phyloP scores from a whole-genome alignment of 352 stramenopile genomes.

The Pythium biforme region DNA sequence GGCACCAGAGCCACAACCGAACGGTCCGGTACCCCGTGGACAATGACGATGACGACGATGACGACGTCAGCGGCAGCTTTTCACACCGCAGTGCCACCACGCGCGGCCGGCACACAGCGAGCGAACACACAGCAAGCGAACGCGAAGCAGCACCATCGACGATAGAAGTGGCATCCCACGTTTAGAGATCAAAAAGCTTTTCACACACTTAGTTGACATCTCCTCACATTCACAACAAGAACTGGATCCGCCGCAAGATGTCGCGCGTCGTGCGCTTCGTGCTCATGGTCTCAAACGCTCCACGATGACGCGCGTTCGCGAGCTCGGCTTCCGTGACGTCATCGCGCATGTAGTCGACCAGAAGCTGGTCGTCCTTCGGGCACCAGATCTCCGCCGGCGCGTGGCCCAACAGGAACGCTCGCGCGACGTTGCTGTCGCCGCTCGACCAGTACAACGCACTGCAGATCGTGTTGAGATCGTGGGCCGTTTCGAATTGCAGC shows the following conservation, averaged over 20 bases:
- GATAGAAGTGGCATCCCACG: conserved; percentile 16
- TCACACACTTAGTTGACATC: background rate
- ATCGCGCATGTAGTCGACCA: conserved; percentile 30
- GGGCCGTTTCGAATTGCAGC: conserved; percentile 25
- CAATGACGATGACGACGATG: conserved; percentile 4
- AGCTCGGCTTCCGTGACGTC: conserved; percentile 25
- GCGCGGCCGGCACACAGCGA: background rate
- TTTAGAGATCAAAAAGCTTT: conserved; percentile 9
- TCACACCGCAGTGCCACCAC: background rate
- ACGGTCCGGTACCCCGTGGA: background rate
- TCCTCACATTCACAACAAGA: conserved; percentile 73
- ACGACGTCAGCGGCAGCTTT: background rate
- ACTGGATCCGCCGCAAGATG: conserved; percentile 53
- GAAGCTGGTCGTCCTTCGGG: conserved; percentile 45
- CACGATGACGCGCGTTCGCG: conserved; percentile 27
- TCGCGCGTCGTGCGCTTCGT: conserved; percentile 33
- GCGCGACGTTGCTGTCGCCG: conserved; percentile 20
- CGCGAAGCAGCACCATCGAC: background rate
- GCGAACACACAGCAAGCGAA: background rate
- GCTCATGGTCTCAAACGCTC: conserved; percentile 43
- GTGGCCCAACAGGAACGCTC: conserved; percentile 22
- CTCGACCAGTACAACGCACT: conserved; percentile 29
- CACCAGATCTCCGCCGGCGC: conserved; percentile 41
- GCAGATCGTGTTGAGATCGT: conserved; percentile 23
- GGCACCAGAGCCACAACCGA: conserved; percentile 1